These are phyloP conservation scores for Neonectria coccinea DNA, from an alignment of 2,329 filamentous ascomycete genomes.

Conservation along the genomic window DNA sequence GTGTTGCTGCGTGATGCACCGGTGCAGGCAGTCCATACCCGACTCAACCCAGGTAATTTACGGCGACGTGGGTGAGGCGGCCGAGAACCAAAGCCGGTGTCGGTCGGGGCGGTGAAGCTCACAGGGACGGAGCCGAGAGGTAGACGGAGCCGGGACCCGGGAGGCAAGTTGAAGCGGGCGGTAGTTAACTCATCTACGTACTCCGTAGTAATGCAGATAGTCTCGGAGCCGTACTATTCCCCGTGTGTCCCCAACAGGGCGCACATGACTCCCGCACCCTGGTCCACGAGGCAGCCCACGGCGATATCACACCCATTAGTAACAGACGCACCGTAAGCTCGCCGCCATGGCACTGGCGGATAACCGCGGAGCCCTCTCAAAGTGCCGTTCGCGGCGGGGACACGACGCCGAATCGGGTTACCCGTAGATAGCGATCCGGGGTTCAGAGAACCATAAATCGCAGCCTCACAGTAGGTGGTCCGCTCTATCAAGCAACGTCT, in stretches of 20 bases:
- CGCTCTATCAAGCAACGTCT: conserved; percentile 3
- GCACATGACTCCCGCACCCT: neutral
- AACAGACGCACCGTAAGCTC: conserved; percentile 3
- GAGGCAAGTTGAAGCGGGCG: neutral
- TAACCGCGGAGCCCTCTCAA: conserved; percentile 9
- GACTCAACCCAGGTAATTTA: neutral
- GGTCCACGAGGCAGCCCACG: conserved; percentile 10
- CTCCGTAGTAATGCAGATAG: too few relatives aligned
- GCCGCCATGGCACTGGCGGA: neutral
- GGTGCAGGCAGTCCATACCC: too few relatives aligned
- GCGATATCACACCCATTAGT: conserved; percentile 19
- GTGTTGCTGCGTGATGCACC: neutral
- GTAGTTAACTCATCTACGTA: too few relatives aligned
- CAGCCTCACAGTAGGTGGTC: conserved; percentile 12
- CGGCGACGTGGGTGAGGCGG: neutral
- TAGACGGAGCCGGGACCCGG: neutral
- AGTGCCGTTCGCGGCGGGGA: conserved; percentile 12
- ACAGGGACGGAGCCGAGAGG: neutral
- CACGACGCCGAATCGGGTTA: conserved; percentile 17
- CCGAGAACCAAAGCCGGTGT: neutral
- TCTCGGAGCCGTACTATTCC: neutral
- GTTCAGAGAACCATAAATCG: conserved; percentile 25
- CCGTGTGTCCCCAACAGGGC: too few relatives aligned
- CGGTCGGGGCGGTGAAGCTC: neutral
- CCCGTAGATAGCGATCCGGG: conserved; percentile 18